These are phyloP conservation scores for Coniochaeta sp. DNA, from an alignment of 2,329 filamentous ascomycete genomes.

Conservation along the genomic window DNA sequence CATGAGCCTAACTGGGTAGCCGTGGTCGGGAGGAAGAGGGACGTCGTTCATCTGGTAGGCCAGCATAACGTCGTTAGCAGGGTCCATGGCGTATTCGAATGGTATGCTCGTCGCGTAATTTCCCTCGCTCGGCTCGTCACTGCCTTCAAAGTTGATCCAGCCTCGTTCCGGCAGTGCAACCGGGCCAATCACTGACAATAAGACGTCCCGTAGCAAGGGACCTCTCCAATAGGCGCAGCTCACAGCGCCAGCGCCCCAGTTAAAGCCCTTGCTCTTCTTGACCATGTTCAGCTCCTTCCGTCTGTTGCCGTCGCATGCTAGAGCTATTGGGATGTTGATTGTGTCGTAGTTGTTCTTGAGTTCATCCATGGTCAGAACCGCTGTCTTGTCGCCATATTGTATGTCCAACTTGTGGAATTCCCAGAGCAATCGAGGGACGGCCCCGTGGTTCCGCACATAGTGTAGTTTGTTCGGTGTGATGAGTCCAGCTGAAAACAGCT, in stretches of 20 bases:
- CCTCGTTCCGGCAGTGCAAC: conserved; percentile 14
- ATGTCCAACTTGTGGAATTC: too few species aligned
- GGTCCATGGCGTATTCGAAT: conserved; percentile 39
- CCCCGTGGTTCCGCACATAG: too few species aligned
- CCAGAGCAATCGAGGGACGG: too few species aligned
- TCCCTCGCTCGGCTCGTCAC: conserved; percentile 37
- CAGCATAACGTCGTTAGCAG: conserved; percentile 39
- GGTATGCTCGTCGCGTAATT: conserved; percentile 41
- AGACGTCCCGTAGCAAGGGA: conserved; percentile 34
- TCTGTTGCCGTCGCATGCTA: too few species aligned
- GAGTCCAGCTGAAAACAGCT: too few species aligned
- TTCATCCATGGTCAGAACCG: too few species aligned
- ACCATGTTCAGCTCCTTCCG: conserved; percentile 46
- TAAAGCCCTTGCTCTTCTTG: conserved; percentile 39
- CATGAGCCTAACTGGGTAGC: conserved; percentile 32
- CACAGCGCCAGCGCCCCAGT: conserved; percentile 36
- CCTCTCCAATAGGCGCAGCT: conserved; percentile 46
- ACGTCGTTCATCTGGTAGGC: conserved; percentile 39
- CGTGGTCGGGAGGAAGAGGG: conserved; percentile 35
- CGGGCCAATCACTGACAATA: conserved; percentile 31
- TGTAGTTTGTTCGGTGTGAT: too few species aligned
- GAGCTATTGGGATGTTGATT: too few species aligned
- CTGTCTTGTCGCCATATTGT: too few species aligned
- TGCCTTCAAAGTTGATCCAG: conserved; percentile 43
- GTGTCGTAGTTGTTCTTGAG: too few species aligned